Base-by-base conservation (phyloP, 257 asterid genomes). In the Plantago elongata region DNA sequence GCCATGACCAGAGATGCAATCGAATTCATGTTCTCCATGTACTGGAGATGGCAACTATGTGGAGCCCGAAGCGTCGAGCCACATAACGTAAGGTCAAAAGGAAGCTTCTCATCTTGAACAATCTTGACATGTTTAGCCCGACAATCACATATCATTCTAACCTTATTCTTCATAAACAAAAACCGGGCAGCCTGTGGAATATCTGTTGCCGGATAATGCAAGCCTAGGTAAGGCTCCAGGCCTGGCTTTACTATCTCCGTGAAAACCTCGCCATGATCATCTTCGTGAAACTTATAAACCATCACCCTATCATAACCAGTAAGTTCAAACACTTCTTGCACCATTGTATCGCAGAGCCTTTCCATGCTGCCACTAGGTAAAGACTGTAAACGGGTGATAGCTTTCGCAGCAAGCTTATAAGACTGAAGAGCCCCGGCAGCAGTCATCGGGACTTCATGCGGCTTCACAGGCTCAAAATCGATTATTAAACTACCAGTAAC, bases 361-460 rank as follows among this genome's bases (percentile, higher is more conserved):
- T 82, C 90, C 61, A 89, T 62, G 85, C 87, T 92, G 70, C 97
- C 97, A 65, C 97, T 83, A 47, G 97, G 88, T 54, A 92, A 73
- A n/a, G 99, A 45, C 75, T 92, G 99, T 81, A 92, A 61, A 11
- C 97, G 84, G 9, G 94, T 77, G 47, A 92, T 92, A 29, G 99
- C 97, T 80, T 89, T 92, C 8, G 96, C 90, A 0, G 97, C 99
- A 30, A 92, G 95, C 77, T 92, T 92, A 64, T 92, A 92, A 0
- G 99, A 92, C 48, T 92, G 97, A 64, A 92, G 63, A 10, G 99
- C 99, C 37, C 99, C 99, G 9, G 99, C 99, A 40, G 99, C 97
- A 54, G 99, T 89, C 95, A 86, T 83, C 38, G 99, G 96, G 45
- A 83, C 97, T 77, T 92, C 99, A 45, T 83, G 83, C 60, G 96